Evolutionary conservation across 2,329 filamentous ascomycete genomes (phyloP).

Genomic region (Diaporthe eres): DNA sequence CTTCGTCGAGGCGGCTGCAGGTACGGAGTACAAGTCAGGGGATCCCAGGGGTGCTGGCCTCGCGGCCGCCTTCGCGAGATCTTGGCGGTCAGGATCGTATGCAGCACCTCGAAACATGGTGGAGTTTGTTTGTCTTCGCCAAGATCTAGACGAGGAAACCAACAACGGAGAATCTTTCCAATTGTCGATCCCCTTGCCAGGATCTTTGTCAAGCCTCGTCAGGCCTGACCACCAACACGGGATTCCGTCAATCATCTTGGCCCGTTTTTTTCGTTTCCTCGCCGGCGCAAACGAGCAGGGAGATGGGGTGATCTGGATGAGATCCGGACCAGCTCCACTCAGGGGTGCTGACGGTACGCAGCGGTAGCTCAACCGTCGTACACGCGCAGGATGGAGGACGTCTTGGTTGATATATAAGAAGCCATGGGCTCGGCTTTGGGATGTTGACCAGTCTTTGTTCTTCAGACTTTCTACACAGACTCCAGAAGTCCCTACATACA

Average conservation of each 20-base stretch:
- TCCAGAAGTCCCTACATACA: conserved; percentile 33
- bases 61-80: conserved; percentile 8
- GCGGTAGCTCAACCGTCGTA: neutral
- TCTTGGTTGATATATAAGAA: conserved; percentile 25
- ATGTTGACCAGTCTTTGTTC: neutral
- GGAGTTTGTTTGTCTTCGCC: conserved; percentile 30
- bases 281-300: conserved; percentile 17
- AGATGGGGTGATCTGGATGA: conserved; percentile 23
- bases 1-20: conserved; percentile 18
- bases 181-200: conserved; percentile 15
- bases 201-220: conserved; percentile 10
- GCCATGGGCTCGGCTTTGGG: neutral
- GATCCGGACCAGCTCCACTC: conserved; percentile 22
- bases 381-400: conserved; percentile 8
- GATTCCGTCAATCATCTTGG: conserved; percentile 27
- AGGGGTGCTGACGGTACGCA: neutral
- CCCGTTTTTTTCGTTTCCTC: conserved; percentile 2
- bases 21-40: conserved; percentile 26
- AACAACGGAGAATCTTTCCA: conserved; percentile 31
- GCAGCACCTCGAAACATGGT: conserved; percentile 18
- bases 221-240: neutral
- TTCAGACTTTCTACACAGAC: conserved; percentile 28
- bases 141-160: conserved; percentile 34
- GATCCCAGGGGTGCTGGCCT: conserved; percentile 14
- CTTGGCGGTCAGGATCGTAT: conserved; percentile 26